phyloP scores from a whole-genome alignment of 73 alveolate species.

The Tetrahymena malaccensis region DNA sequence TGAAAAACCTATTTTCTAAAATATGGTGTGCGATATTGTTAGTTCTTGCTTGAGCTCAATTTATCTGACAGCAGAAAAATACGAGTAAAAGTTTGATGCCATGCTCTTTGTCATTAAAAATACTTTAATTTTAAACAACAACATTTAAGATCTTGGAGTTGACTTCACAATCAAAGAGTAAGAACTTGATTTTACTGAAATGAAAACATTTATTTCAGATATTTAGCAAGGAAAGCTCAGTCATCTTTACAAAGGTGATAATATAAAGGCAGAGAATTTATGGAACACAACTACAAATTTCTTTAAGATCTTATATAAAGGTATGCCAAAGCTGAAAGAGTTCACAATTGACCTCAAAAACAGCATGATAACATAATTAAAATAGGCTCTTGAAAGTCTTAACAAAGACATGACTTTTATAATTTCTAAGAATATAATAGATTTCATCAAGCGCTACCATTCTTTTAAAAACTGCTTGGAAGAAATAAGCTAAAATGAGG shows the following conservation, averaged over 20 bases:
- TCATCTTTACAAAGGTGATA: background rate
- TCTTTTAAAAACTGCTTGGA: background rate
- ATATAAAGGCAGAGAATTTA: background rate
- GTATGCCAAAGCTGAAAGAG: background rate
- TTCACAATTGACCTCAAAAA: background rate
- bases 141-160: background rate
- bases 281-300: background rate
- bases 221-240: background rate
- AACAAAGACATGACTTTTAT: background rate
- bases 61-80: background rate
- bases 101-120: background rate
- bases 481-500: background rate
- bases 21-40: background rate
- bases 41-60: background rate
- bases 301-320: background rate
- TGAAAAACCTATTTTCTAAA: background rate
- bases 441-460: background rate
- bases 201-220: background rate
- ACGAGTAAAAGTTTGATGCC: background rate
- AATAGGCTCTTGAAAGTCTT: background rate
- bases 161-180: background rate
- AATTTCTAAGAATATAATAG: background rate
- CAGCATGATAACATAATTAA: background rate
- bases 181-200: background rate
- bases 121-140: background rate